Percentiles rank a stretch among this genome's conserved stretches.
phyloP scores from a whole-genome alignment of 2,329 filamentous ascomycete species.

The Aspergillus brasiliensis region DNA sequence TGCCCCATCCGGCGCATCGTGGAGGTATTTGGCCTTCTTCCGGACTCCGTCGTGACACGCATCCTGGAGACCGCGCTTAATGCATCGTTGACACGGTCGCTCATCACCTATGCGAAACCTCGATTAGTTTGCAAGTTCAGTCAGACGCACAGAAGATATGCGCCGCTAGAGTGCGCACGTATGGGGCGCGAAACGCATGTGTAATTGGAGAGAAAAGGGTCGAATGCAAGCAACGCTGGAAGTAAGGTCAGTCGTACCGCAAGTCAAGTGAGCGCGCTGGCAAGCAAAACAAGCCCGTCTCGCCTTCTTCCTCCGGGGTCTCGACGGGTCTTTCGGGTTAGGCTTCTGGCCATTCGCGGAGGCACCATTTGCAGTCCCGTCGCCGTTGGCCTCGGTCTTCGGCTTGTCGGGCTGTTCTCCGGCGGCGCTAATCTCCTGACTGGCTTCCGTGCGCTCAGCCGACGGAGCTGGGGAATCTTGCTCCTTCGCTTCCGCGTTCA shows the following conservation, averaged over 20 bases:
- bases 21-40: constrained; percentile 98
- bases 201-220: constrained; percentile 10
- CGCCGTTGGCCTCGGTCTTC: constrained; percentile 49
- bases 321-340: constrained; percentile 81
- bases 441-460: constrained; percentile 40
- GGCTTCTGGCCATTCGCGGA: constrained; percentile 66
- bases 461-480: constrained; percentile 41
- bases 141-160: not conserved
- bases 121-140: constrained; percentile 27
- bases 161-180: not conserved
- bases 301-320: constrained; percentile 93
- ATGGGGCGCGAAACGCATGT: not conserved
- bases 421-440: constrained; percentile 41
- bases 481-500: constrained; percentile 35
- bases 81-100: constrained; percentile 87
- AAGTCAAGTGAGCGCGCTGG: constrained; percentile 95
- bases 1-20: constrained; percentile 89
- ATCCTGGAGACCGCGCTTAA: constrained; percentile 89
- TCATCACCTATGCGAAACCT: constrained; percentile 72
- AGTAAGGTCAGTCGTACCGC: constrained; percentile 67
- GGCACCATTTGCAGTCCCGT: constrained; percentile 51
- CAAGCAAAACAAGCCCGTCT: constrained; percentile 94
- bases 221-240: constrained; percentile 10
- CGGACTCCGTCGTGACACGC: constrained; percentile 93
- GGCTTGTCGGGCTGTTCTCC: constrained; percentile 39